Base-by-base conservation (phyloP, 2,329 filamentous ascomycete genomes). In the Dactylonectria macrodidyma region DNA sequence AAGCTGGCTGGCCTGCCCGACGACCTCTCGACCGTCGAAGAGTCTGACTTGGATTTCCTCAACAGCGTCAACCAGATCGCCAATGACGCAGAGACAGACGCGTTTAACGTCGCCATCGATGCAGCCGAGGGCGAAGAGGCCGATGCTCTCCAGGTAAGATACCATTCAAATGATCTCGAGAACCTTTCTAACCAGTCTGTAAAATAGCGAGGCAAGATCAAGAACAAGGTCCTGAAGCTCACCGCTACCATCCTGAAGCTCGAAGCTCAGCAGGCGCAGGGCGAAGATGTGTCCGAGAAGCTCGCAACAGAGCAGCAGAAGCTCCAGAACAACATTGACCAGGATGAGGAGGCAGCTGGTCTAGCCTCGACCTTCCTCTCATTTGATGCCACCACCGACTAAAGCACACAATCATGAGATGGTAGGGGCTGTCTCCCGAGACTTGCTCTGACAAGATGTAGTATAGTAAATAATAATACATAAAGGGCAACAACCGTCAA, bases 151-250 rank as follows among this genome's bases (percentile, higher is more conserved):
- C 79, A 86, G 79, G 83, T 82, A 75, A 41, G 70, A 47, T 52
- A n/a, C 1, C 0, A n/a, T 8, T 3, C 14, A 3, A 2, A 3
- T 2, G 5, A 41, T 12, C 24, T 7, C 33, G 9, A 19, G 1
- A 1, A 5, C 1, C 2, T 11, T 47, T 12, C 60, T 75, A 30
- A 69, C 36, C 36, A 30, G 1, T 24, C 10, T 30, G 8, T 30
- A 7, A 30, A 30, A 54, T 62, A 85, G 83, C 81, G 83, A 60
- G 86, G 86, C 75, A 89, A 89, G 80, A 89, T 85, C 67, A 87
- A 88, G 84, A 89, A 89, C 83, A 89, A 89, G 81, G 85, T 89
- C 16, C 78, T 89, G 59, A 89, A 90, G 80, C 80, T 89, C 69
- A 84, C 83, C 46, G 85, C 86, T 33, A 85, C 85, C 59, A 79